phyloP scores from a whole-genome alignment of 2,329 filamentous ascomycete species.

The Aaosphaeria pasadenensis region DNA sequence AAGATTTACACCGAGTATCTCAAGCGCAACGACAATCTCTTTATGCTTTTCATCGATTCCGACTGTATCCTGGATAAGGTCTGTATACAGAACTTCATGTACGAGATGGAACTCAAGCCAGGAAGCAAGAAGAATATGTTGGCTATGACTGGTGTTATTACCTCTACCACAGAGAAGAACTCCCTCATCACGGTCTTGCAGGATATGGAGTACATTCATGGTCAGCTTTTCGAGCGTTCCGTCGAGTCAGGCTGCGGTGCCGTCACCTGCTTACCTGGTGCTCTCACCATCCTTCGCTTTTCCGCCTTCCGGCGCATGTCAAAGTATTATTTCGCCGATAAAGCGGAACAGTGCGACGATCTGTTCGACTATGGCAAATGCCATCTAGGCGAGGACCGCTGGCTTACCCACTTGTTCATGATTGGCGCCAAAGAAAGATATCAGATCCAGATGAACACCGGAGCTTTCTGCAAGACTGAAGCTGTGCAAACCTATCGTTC shows the following conservation, averaged over 20 bases:
- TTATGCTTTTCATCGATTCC: slow-evolving; percentile 95
- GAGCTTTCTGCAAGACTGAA: slow-evolving; percentile 97
- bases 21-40: slow-evolving; percentile 83
- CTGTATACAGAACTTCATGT: slow-evolving; percentile 96
- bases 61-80: slow-evolving; percentile 91
- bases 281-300: slow-evolving; percentile 92
- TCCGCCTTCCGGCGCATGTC: slow-evolving; percentile 96
- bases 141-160: slow-evolving; percentile 97
- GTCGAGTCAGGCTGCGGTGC: slow-evolving; percentile 93
- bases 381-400: slow-evolving; percentile 91
- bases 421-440: slow-evolving; percentile 89
- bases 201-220: slow-evolving; percentile 98
- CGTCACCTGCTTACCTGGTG: slow-evolving; percentile 91
- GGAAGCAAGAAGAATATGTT: slow-evolving; percentile 90
- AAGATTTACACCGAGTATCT: slow-evolving; percentile 87
- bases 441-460: slow-evolving; percentile 97
- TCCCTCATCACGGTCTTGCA: slow-evolving; percentile 88
- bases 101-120: slow-evolving; percentile 96
- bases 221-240: slow-evolving; percentile 91
- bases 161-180: slow-evolving; percentile 84
- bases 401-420: slow-evolving; percentile 99
- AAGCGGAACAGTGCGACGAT: slow-evolving; percentile 91
- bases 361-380: slow-evolving; percentile 96
- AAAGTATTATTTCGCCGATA: slow-evolving; percentile 97
- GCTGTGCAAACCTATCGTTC: slow-evolving; percentile 85